These are phyloP conservation scores for Akanthomyces muscarius DNA, from an alignment of 2,329 filamentous ascomycete genomes.

Conservation along the genomic window DNA sequence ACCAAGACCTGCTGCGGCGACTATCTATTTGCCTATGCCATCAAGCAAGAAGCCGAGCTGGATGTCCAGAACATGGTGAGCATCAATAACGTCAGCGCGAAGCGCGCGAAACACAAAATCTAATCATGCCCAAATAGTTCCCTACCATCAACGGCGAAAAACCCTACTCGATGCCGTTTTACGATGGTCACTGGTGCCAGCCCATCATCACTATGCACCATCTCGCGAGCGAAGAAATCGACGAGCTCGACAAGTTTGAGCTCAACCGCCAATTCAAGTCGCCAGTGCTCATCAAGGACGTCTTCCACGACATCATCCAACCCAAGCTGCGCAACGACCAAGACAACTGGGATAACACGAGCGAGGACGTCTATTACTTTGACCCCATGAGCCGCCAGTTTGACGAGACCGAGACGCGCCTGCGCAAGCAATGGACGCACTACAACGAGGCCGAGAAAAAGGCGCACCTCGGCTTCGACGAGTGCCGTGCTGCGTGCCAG, in stretches of 20 bases:
- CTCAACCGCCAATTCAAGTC: conserved; percentile 31
- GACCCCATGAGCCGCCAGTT: conserved; percentile 29
- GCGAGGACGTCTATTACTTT: conserved; percentile 42
- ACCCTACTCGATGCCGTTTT: conserved; percentile 46
- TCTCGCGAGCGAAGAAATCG: conserved; percentile 47
- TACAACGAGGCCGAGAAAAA: conserved; percentile 35
- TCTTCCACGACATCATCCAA: conserved; percentile 45
- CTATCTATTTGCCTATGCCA: conserved; percentile 42
- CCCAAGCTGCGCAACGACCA: conserved; percentile 35
- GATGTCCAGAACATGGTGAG: conserved; percentile 40
- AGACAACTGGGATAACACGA: conserved; percentile 51
- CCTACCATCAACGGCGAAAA: conserved; percentile 55
- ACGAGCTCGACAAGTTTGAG: conserved; percentile 50
- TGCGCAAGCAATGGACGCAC: conserved; percentile 30
- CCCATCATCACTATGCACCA: conserved; percentile 55
- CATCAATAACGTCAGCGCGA: conserved; percentile 13
- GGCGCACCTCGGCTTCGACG: conserved; percentile 39
- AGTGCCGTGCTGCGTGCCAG: conserved; percentile 44
- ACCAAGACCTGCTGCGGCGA: conserved; percentile 49
- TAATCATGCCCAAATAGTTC: conserved; percentile 31
- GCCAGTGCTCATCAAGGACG: conserved; percentile 42
- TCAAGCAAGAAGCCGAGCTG: conserved; percentile 42
- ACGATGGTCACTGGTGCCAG: conserved; percentile 49
- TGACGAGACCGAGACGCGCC: conserved; percentile 29
- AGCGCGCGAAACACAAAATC: background rate